phyloP scores from a whole-genome alignment of 345 rosid genomes.

The Geranium brycei region DNA sequence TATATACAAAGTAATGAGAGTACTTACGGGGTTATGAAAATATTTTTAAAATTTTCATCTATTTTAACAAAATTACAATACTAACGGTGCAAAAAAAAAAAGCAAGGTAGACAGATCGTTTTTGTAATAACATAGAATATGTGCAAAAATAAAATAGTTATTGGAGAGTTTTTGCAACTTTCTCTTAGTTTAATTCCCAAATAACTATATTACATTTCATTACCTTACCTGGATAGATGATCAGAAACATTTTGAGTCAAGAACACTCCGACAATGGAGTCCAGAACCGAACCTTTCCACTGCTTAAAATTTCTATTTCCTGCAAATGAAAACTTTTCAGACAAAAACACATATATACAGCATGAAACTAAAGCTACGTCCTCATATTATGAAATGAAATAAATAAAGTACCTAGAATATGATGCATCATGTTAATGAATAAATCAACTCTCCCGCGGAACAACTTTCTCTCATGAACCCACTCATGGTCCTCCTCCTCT shows the following conservation, averaged over 20 bases:
- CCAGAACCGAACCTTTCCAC: conserved; percentile 63
- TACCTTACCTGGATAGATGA: conserved; percentile 45
- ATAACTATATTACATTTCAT: neutral
- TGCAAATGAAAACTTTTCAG: conserved; percentile 3
- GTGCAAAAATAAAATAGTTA: too few relatives aligned
- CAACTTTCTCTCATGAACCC: conserved; percentile 23
- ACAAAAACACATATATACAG: neutral
- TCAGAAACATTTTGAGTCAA: conserved; percentile 56
- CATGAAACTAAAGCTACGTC: neutral
- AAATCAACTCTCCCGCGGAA: conserved; percentile 18
- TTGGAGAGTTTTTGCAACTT: too few relatives aligned
- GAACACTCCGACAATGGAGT: conserved; percentile 55
- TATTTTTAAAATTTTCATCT: too few relatives aligned
- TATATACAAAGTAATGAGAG: too few relatives aligned
- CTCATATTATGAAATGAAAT: neutral
- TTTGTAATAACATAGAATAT: too few relatives aligned
- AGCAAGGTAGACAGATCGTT: too few relatives aligned
- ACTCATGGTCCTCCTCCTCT: conserved; percentile 15
- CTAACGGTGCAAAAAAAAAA: too few relatives aligned
- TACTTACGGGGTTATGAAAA: too few relatives aligned
- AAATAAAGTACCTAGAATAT: conserved; percentile 25
- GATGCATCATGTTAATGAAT: conserved; percentile 27
- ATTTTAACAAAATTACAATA: too few relatives aligned
- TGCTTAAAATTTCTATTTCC: conserved; percentile 42
- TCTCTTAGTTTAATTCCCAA: too few relatives aligned